Conservation (phyloP, 2,329 filamentous ascomycete species). For the Rhynchosporium agropyri region DNA sequence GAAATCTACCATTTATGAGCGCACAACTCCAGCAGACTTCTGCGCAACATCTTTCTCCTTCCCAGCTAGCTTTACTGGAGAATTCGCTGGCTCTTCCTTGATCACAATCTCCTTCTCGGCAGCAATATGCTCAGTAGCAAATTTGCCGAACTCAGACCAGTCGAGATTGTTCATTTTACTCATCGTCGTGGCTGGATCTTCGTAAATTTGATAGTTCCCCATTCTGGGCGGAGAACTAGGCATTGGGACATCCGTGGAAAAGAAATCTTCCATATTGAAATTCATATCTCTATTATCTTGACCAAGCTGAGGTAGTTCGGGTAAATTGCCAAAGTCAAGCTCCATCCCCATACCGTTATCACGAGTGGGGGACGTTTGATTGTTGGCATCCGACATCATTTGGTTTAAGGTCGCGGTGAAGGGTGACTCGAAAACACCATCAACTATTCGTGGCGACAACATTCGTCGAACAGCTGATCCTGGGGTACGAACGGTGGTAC, state of each 20-base stretch:
- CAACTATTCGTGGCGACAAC: conserved; percentile 35
- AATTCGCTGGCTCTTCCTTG: conserved; percentile 33
- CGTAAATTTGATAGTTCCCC: conserved; percentile 40
- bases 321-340: conserved; percentile 43
- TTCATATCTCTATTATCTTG: conserved; percentile 28
- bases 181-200: conserved; percentile 33
- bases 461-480: conserved; percentile 30
- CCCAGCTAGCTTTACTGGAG: conserved; percentile 23
- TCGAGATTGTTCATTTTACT: conserved; percentile 28
- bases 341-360: conserved; percentile 26
- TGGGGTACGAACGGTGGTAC: conserved; percentile 39
- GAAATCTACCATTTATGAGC: background rate
- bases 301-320: conserved; percentile 36
- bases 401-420: conserved; percentile 43
- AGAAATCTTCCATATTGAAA: conserved; percentile 46
- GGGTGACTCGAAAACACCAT: conserved; percentile 41
- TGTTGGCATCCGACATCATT: conserved; percentile 40
- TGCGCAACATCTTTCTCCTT: conserved; percentile 9
- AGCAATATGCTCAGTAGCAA: conserved; percentile 18
- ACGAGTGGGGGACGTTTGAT: conserved; percentile 36
- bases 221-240: conserved; percentile 49
- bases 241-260: conserved; percentile 49
- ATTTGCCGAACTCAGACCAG: conserved; percentile 37
- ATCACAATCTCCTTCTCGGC: conserved; percentile 21
- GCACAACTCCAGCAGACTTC: background rate